Conservation (phyloP, 306 rosid species). For the Rosa rugosa region DNA sequence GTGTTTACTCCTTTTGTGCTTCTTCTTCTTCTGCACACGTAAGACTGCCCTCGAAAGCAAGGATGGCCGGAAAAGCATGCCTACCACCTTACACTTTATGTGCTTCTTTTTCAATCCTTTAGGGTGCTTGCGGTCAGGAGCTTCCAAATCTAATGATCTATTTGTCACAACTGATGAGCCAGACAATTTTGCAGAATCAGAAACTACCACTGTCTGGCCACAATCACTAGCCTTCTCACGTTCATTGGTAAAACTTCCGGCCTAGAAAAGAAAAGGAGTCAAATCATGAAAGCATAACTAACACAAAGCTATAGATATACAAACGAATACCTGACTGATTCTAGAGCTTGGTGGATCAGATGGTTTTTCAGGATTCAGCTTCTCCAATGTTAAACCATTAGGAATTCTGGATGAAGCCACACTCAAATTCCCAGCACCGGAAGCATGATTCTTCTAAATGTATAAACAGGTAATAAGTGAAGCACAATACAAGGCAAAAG, state of each 20-base stretch:
- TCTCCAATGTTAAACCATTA: slow-evolving; percentile 24
- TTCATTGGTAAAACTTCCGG: slow-evolving; percentile 25
- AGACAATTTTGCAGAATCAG: slow-evolving; percentile 31
- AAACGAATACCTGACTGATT: slow-evolving; percentile 35
- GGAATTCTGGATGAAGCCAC: slow-evolving; percentile 22
- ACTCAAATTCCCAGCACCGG: slow-evolving; percentile 13
- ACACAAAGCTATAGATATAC: slow-evolving; percentile 7
- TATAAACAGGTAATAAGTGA: slow-evolving; percentile 23
- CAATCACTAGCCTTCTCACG: slow-evolving; percentile 27
- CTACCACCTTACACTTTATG: slow-evolving; percentile 40
- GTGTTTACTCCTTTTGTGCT: slow-evolving; percentile 50
- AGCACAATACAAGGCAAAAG: slow-evolving; percentile 22
- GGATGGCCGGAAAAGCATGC: slow-evolving; percentile 45
- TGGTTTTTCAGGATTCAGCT: slow-evolving; percentile 19
- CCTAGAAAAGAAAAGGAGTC: slow-evolving; percentile 38
- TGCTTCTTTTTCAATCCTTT: slow-evolving; percentile 51
- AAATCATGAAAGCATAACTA: slow-evolving; percentile 10
- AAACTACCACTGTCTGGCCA: slow-evolving; percentile 28
- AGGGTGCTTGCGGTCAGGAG: slow-evolving; percentile 35
- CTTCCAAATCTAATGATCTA: slow-evolving; percentile 24
- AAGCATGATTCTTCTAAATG: slow-evolving; percentile 28
- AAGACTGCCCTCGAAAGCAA: slow-evolving; percentile 39
- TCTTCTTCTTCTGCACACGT: slow-evolving; percentile 48
- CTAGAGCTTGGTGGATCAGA: slow-evolving; percentile 29
- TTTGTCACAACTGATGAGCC: slow-evolving; percentile 20